phyloP scores from a whole-genome alignment of 192 early-diverging fungal genomes.

The Phycomyces blakesleeanus region DNA sequence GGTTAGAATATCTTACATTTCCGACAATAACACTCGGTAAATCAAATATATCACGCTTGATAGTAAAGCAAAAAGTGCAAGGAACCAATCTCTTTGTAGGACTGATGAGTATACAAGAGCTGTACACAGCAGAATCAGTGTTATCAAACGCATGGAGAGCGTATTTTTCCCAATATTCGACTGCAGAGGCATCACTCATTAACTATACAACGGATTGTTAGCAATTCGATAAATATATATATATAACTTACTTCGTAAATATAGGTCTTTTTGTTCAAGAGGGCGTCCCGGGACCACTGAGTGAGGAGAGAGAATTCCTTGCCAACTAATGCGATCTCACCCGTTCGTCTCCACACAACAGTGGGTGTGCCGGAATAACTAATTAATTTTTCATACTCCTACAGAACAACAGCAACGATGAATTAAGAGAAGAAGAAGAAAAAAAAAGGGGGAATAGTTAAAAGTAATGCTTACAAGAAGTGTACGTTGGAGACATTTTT shows the following conservation, averaged over 20 bases:
- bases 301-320: conserved; percentile 95
- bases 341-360: conserved; percentile 93
- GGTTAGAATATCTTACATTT: conserved; percentile 49
- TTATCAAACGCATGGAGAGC: conserved; percentile 90
- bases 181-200: conserved; percentile 88
- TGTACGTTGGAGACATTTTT: conserved; percentile 93
- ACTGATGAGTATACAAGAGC: conserved; percentile 76
- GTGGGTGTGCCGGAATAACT: conserved; percentile 93
- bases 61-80: conserved; percentile 93
- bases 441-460: not conserved
- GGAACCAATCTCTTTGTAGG: conserved; percentile 69
- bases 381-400: conserved; percentile 95
- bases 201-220: conserved; percentile 47
- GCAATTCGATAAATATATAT: not conserved
- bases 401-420: not conserved
- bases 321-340: conserved; percentile 92
- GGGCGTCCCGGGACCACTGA: conserved; percentile 81
- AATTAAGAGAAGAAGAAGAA: not conserved
- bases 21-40: conserved; percentile 83
- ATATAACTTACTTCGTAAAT: conserved; percentile 62
- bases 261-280: conserved; percentile 74
- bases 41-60: conserved; percentile 96
- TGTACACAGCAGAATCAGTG: conserved; percentile 86
- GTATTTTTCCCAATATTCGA: conserved; percentile 95
- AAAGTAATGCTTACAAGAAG: conserved; percentile 55